Evolutionary conservation across 2,329 filamentous ascomycete genomes (phyloP), one percentile per base, ranked within the genome.

Genomic region (Colletotrichum plurivorum): DNA sequence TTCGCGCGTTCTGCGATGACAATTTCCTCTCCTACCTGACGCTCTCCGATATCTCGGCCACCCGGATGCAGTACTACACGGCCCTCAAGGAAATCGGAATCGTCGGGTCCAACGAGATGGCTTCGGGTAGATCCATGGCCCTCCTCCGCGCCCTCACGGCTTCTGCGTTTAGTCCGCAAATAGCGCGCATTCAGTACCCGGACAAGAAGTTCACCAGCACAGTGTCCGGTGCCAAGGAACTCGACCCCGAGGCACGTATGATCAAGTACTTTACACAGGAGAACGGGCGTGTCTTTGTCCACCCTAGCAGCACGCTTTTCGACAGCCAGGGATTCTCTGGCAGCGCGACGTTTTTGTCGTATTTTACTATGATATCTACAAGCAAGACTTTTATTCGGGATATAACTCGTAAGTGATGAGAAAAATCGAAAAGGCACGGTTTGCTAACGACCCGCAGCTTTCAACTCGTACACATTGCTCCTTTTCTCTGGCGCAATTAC

Each of bases 151-250:
- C 92, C 1, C 82, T 94, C 25, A 88, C 93, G 27, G 92, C 92
- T 4, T 91, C 91, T 4, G 90, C 92, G 3, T 94, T 94, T 78
- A 88, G 90, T 36, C 96, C 96, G 0, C 95, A 98, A 80, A 90
- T 98, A 72, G 94, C 94, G 15, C 90, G 95, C 61, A 97, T 99
- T 77, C 92, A 94, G 72, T 94, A 98, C 73, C 96, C 96, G 0
- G 94, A 97, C 81, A 97, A 97, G 84, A 98, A 98, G 80, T 99
- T 97, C 79, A 93, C 93, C 13, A 90, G 91, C 43, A 94, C 93
- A 2, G 89, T 97, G 71, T 93, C 94, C 1, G 96, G 96, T 8
- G 94, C 96, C 0, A 93, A 98, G 1, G 95, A 96, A 78, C 86
- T 98, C 7, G 96, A 99, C 77, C 95, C 95, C 0, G 95, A 98